These are phyloP conservation scores for Candida tammaniensis DNA, from an alignment of 805 yeast species.

Conservation along the genomic window DNA sequence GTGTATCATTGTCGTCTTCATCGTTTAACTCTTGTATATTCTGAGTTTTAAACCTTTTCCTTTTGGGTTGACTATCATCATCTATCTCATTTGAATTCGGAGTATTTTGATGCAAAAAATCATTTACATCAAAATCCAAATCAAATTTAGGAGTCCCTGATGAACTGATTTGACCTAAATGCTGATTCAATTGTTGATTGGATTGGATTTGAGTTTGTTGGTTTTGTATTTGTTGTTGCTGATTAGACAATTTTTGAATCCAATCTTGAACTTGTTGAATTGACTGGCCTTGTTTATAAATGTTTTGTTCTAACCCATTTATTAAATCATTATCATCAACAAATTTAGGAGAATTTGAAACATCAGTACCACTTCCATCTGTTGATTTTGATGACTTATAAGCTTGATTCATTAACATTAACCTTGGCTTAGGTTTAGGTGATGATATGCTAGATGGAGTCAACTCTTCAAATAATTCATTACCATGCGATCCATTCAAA, in stretches of 20 bases:
- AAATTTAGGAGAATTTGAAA: neutral
- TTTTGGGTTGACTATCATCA: conserved; percentile 8
- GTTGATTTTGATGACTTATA: conserved; percentile 15
- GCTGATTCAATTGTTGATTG: conserved; percentile 14
- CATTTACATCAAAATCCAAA: conserved; percentile 16
- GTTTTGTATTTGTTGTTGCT: conserved; percentile 20
- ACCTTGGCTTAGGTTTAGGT: conserved; percentile 28
- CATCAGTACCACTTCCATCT: neutral
- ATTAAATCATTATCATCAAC: conserved; percentile 16
- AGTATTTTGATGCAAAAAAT: conserved; percentile 13
- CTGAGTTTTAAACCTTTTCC: conserved; percentile 9
- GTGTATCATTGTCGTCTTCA: too few species aligned
- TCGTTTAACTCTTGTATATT: conserved; percentile 13
- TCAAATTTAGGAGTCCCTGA: conserved; percentile 9
- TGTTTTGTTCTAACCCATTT: conserved; percentile 44
- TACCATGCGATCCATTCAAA: too few species aligned
- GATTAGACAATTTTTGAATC: conserved; percentile 39
- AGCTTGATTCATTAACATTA: conserved; percentile 42
- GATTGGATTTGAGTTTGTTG: conserved; percentile 12
- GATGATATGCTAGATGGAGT: conserved; percentile 8
- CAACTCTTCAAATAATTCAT: conserved; percentile 11
- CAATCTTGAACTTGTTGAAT: conserved; percentile 57
- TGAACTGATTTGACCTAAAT: conserved; percentile 2
- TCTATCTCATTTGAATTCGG: conserved; percentile 6
- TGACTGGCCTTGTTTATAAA: conserved; percentile 49